phyloP scores from a whole-genome alignment of 768 basidiomycete genomes.

The Clavulina sp. region DNA sequence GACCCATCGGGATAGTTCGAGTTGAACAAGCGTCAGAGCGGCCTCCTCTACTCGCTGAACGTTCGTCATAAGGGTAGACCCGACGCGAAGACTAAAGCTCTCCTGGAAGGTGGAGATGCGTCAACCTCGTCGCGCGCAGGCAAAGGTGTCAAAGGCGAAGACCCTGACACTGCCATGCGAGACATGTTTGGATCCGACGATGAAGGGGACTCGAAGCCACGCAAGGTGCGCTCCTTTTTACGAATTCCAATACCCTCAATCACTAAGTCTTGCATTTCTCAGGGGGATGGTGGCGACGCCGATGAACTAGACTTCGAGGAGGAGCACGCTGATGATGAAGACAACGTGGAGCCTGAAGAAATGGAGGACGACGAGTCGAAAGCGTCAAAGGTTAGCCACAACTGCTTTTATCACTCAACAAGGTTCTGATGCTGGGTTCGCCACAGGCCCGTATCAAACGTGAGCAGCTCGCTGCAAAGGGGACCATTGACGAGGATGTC shows the following conservation, averaged over 20 bases:
- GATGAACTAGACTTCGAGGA: conserved; percentile 75
- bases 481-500: conserved; percentile 46
- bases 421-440: conserved; percentile 6
- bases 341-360: conserved; percentile 46
- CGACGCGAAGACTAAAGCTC: too few relatives aligned
- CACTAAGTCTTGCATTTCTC: background rate
- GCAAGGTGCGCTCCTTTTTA: background rate
- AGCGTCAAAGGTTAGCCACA: conserved; percentile 45
- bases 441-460: conserved; percentile 64
- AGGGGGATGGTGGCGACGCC: conserved; percentile 57
- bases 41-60: too few relatives aligned
- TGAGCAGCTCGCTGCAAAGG: conserved; percentile 65
- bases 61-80: too few relatives aligned
- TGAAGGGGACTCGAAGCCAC: conserved; percentile 38
- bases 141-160: conserved; percentile 27
- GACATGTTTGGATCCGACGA: conserved; percentile 47
- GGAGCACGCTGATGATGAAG: conserved; percentile 77
- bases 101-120: too few relatives aligned
- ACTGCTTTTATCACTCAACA: background rate
- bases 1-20: too few relatives aligned
- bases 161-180: conserved; percentile 25
- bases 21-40: conserved; percentile 44
- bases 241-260: background rate
- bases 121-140: background rate
- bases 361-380: conserved; percentile 66